phyloP scores from a whole-genome alignment of 345 rosid genomes.

The Leavenworthia alabamica region DNA sequence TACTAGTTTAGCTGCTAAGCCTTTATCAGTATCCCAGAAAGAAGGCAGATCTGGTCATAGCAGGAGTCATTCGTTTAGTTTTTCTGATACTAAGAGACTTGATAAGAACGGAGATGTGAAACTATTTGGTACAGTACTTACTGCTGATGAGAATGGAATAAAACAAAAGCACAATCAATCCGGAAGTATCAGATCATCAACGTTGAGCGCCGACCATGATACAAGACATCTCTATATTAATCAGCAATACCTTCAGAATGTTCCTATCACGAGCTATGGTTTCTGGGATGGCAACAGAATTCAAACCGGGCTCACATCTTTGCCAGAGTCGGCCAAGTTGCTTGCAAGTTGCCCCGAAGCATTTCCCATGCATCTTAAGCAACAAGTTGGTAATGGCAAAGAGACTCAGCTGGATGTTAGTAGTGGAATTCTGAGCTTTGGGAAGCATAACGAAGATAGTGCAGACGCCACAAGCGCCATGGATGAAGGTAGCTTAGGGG shows the following conservation, averaged over 20 bases:
- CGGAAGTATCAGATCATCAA: conserved; percentile 31
- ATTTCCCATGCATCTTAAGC: conserved; percentile 31
- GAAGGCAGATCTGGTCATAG: conserved; percentile 35
- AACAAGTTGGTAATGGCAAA: conserved; percentile 21
- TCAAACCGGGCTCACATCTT: conserved; percentile 62
- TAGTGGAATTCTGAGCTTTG: conserved; percentile 17
- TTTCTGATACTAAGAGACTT: conserved; percentile 43
- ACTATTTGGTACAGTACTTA: conserved; percentile 77
- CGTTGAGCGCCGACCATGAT: conserved; percentile 36
- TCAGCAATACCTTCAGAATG: conserved; percentile 46
- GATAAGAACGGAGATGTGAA: conserved; percentile 65
- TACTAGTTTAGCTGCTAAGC: conserved; percentile 39
- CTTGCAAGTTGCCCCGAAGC: conserved; percentile 76
- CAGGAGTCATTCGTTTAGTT: conserved; percentile 37
- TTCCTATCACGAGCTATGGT: conserved; percentile 58
- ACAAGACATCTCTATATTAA: conserved; percentile 45
- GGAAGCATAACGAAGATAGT: conserved; percentile 13
- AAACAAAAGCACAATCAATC: conserved; percentile 32
- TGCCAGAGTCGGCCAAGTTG: conserved; percentile 66
- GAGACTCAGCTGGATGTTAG: conserved; percentile 23
- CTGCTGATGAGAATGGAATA: conserved; percentile 33
- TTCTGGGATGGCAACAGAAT: conserved; percentile 86
- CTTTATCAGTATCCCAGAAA: conserved; percentile 30
- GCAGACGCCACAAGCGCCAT: conserved; percentile 7
- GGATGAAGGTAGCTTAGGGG: conserved; percentile 29